Conservation (phyloP, 768 basidiomycete genomes). For the Kwoniella europaea region DNA sequence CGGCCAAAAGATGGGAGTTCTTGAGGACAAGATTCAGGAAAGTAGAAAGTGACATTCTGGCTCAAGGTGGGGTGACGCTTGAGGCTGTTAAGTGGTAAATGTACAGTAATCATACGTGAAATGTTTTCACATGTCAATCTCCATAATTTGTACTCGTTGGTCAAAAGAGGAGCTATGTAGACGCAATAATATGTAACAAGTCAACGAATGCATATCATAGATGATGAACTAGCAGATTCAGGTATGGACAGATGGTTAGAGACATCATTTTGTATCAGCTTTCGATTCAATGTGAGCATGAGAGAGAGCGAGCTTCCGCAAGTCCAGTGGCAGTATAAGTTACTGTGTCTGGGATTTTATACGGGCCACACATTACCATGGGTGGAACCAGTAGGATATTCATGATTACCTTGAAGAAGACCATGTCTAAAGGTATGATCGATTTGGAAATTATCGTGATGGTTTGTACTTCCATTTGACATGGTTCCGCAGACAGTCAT, state of each 20-base stretch:
- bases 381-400: background rate
- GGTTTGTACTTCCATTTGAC: background rate
- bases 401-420: background rate
- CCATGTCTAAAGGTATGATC: background rate
- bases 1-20: conserved; percentile 61
- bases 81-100: conserved; percentile 51
- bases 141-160: no score
- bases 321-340: no score
- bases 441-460: background rate
- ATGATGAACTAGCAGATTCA: no score
- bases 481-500: no score
- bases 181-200: no score
- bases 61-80: conserved; percentile 43
- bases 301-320: background rate
- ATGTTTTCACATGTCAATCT: no score
- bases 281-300: no score
- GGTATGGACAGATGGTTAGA: no score
- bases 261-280: no score
- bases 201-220: no score
- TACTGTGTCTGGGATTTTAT: background rate
- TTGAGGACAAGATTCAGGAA: conserved; percentile 82
- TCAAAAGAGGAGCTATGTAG: no score
- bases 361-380: background rate
- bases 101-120: background rate
- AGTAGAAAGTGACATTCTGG: conserved; percentile 76